Evolutionary conservation across 495 filamentous ascomycete species (phyloP), one percentile per base, ranked within the genome.

Genomic region (Tuber microsphaerosporum): DNA sequence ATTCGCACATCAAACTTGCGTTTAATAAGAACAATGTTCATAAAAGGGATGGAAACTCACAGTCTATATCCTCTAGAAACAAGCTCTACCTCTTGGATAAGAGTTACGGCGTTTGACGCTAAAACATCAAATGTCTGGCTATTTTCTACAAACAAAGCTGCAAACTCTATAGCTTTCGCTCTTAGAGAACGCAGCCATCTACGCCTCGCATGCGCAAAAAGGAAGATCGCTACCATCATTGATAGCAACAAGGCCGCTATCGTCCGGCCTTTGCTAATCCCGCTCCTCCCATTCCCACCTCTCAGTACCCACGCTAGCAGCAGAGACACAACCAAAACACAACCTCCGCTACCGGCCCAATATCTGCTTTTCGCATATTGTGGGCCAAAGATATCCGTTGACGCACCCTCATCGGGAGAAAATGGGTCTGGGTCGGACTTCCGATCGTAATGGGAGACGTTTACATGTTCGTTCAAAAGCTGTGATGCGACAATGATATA

Each of bases 401-500:
- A 83, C 26, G 86, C 76, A 31, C 85, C 84, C 8, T 88, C 89
- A 12, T 75, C 77, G 3, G 79, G 61, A 56, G 75, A 77, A 51
- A 75, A 86, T 82, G 46, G 84, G 46, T 43, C 82, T 75, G 70
- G 76, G 71, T 31, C 79, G 37, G 71, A 77, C 48, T 73, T 84
- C 77, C 81, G 76, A 70, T 83, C 76, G 69, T 83, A 83, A 43
- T 83, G 81, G 43, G 81, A 83, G 45, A 84, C 82, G 43, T 87
- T 87, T 42, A 88, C 86, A 73, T 90, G 89, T 72, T 93, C 91
- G 79, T 88, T 92, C 72, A 99, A 86, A 34, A 99, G 88, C 81
- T 97, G 95, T 56, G 95, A 99, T 42, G 94, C 94, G 71, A 98
- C 91, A 76, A 99, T 94, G 45, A 94, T 91, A 83, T 98, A 98